Percentiles rank a stretch among this genome's conserved stretches.
These are phyloP conservation scores for Achaetomiella virescens DNA, from an alignment of 495 filamentous ascomycete genomes.

Conservation along the genomic window DNA sequence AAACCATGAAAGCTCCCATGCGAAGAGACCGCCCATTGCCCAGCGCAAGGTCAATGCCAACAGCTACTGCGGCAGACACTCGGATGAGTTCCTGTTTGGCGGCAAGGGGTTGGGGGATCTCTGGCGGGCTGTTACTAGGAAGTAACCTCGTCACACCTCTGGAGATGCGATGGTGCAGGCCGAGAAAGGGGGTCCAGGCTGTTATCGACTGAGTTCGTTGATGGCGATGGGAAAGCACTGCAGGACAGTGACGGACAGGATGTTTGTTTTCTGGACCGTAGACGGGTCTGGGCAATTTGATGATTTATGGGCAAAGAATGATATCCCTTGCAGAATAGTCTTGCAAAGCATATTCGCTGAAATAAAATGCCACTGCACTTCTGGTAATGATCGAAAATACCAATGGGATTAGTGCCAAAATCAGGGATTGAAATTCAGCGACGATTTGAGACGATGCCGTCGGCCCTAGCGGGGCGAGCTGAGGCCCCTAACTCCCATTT, in stretches of 20 bases:
- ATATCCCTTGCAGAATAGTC: neutral
- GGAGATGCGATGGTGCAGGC: too few species aligned
- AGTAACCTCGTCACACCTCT: conserved; percentile 12
- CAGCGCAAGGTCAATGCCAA: conserved; percentile 27
- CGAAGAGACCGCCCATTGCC: conserved; percentile 3
- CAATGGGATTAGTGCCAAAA: too few species aligned
- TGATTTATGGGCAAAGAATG: conserved; percentile 2
- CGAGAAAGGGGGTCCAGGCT: neutral
- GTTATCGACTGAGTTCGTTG: neutral
- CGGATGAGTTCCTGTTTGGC: conserved; percentile 29
- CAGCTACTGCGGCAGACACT: conserved; percentile 33
- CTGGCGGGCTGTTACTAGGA: conserved; percentile 23
- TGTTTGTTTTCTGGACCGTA: neutral
- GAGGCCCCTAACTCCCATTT: neutral
- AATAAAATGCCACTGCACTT: too few species aligned
- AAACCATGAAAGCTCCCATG: neutral
- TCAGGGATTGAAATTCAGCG: too few species aligned
- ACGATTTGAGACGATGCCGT: too few species aligned
- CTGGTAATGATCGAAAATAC: too few species aligned
- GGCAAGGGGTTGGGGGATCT: conserved; percentile 24
- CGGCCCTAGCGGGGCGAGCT: neutral
- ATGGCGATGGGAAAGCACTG: neutral
- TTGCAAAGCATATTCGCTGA: neutral
- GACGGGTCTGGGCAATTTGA: neutral
- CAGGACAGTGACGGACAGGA: neutral